Evolutionary conservation across 495 filamentous ascomycete species (phyloP).

Genomic region (Chaetomium fimeti): DNA sequence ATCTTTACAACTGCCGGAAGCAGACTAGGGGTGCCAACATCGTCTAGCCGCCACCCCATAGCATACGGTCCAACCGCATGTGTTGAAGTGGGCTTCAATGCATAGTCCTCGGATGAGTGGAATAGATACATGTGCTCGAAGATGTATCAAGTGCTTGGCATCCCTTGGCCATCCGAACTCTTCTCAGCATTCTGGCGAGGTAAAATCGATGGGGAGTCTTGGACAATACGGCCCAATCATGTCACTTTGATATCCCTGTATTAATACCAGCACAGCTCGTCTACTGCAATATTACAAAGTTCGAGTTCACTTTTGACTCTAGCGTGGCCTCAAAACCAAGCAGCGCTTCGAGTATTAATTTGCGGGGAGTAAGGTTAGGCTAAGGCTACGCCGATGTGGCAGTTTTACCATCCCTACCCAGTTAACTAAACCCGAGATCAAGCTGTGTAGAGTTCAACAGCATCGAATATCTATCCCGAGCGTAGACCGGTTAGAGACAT

Average conservation of each 20-base stretch:
- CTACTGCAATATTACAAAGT: not conserved
- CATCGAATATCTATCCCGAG: conserved; percentile 53
- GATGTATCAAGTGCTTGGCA: too few relatives aligned
- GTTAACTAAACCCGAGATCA: not conserved
- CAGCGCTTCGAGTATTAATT: too few relatives aligned
- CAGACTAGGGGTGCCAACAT: conserved; percentile 5
- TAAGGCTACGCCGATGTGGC: not conserved
- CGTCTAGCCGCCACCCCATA: not conserved
- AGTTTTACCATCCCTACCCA: not conserved
- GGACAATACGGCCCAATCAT: too few relatives aligned
- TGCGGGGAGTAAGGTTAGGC: too few relatives aligned
- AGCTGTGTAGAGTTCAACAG: conserved; percentile 50
- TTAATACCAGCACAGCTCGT: not conserved
- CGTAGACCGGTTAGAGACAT: not conserved
- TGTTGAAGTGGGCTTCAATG: too few relatives aligned
- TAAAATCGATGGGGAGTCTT: too few relatives aligned
- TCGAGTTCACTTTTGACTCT: not conserved
- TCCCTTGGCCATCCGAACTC: too few relatives aligned
- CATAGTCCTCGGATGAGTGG: not conserved
- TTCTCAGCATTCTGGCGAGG: too few relatives aligned
- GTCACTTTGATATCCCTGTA: too few relatives aligned
- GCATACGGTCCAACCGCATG: not conserved
- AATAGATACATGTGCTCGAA: not conserved
- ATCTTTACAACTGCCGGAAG: conserved; percentile 15
- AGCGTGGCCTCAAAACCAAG: too few relatives aligned